Conservation (phyloP, 257 asterid genomes). For the Jasminum sambac region DNA sequence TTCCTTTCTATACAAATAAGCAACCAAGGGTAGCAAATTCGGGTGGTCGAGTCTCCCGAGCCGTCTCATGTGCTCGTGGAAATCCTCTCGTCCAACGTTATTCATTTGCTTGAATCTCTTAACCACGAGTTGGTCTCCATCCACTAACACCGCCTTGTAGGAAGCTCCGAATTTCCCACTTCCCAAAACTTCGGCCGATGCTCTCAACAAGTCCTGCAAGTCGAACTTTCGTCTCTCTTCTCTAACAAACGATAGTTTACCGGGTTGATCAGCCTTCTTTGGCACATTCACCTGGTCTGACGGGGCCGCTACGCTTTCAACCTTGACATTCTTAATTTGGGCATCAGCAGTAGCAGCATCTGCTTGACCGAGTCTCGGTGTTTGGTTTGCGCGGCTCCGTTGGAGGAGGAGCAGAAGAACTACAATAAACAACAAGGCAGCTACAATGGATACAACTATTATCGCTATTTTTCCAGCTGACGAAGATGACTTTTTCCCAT, state of each 20-base stretch:
- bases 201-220: conserved; percentile 77
- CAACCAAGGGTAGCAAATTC: conserved; percentile 71
- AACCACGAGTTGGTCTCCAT: conserved; percentile 73
- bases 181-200: conserved; percentile 87
- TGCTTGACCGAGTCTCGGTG: conserved; percentile 28
- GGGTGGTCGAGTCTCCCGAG: conserved; percentile 66
- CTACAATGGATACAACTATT: conserved; percentile 30
- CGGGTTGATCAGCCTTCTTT: conserved; percentile 17
- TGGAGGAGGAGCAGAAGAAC: conserved; percentile 36
- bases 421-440: conserved; percentile 44
- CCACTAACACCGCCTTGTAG: conserved; percentile 78
- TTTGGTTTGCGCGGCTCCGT: conserved; percentile 30
- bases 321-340: neutral
- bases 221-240: conserved; percentile 71
- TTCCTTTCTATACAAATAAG: conserved; percentile 82
- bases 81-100: conserved; percentile 62
- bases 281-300: neutral
- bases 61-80: conserved; percentile 91
- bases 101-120: conserved; percentile 88
- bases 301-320: neutral
- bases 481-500: conserved; percentile 26
- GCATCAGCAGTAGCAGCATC: neutral
- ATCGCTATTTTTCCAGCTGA: conserved; percentile 30
- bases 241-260: conserved; percentile 60
- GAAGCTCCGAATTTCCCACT: conserved; percentile 88